Evolutionary conservation across 345 rosid species (phyloP), one percentile per base, ranked within the genome.

Genomic region (Mangifera indica): DNA sequence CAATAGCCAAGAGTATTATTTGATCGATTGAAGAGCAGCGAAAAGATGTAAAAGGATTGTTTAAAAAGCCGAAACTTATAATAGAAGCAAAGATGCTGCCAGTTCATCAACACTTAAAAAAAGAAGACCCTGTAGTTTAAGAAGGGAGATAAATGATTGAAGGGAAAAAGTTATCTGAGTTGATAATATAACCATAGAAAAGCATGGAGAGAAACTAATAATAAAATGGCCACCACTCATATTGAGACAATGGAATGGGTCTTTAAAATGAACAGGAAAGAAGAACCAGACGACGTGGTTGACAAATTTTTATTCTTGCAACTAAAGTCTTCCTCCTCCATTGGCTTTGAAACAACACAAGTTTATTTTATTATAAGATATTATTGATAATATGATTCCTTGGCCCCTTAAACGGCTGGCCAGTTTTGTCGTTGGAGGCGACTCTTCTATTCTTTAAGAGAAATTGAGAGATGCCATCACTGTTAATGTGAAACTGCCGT

Each of bases 71-170:
- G 7, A 32, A 58, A 53, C 68, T 80, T 76, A 69, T 42, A 74
- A 46, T 49, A 24, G 56, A 60, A 75, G 60, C 53, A 80, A 80
- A 78, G 87, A 76, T 78, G 80, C 79, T 63, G 54, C 73, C 89
- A 84, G 86, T 70, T 82, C 81, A 85, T 72, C 58, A 61, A 46
- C 63, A 51, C 72, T 57, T 66, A 51, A 77, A 76, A 63, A 44
- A 75, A 72, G 14, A 10, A 66, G 8, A 75, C 51, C 54, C 60
- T 75, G 81, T 61, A 72, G 81, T 70, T 74, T 18, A 64, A 51
- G 67, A 22, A 63, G 76, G 84, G 79, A 76, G 77, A 75, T 55
- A 46, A 63, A 83, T 83, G 84, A 85, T 81, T 82, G 81, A 79
- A 66, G 40, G 44, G 56, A 66, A 74, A 76, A 67, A 58, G 64